Conservation (phyloP, 2,329 filamentous ascomycete species). For the Biscogniauxia marginata region DNA sequence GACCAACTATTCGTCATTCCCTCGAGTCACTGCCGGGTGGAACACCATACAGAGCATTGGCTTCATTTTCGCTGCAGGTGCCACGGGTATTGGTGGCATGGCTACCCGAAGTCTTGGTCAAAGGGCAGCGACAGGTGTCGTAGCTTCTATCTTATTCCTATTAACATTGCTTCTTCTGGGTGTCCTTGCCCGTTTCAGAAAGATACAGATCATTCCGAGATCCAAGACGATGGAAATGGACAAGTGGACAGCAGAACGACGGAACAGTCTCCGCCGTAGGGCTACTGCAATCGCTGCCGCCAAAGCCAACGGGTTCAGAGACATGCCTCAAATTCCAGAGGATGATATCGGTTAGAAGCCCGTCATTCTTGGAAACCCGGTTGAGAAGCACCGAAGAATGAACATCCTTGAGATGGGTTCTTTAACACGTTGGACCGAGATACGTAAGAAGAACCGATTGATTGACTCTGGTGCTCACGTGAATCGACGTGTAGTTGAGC, state of each 20-base stretch:
- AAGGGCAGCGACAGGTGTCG: slow-evolving; percentile 65
- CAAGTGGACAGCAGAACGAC: slow-evolving; percentile 47
- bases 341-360: slow-evolving; percentile 65
- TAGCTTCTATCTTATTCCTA: slow-evolving; percentile 64
- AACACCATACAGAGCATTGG: slow-evolving; percentile 68
- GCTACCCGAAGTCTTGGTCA: slow-evolving; percentile 66
- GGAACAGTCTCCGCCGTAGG: slow-evolving; percentile 47
- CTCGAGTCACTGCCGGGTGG: slow-evolving; percentile 69
- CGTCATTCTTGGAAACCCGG: slow-evolving; percentile 69
- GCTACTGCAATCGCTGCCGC: slow-evolving; percentile 38
- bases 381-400: slow-evolving; percentile 66
- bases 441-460: slow-evolving; percentile 59
- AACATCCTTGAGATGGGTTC: slow-evolving; percentile 68
- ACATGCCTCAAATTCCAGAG: slow-evolving; percentile 41
- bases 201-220: slow-evolving; percentile 67
- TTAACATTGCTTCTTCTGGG: slow-evolving; percentile 63
- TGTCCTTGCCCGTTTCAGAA: slow-evolving; percentile 63
- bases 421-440: slow-evolving; percentile 71
- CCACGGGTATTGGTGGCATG: slow-evolving; percentile 67
- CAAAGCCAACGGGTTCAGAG: slow-evolving; percentile 27
- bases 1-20: slow-evolving; percentile 75
- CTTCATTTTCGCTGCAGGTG: slow-evolving; percentile 66
- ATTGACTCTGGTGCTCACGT: slow-evolving; percentile 45
- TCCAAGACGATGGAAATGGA: slow-evolving; percentile 57
- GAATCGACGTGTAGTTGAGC: slow-evolving; percentile 34